phyloP scores from a whole-genome alignment of 1,284 basidiomycete genomes.

The Pseudomicrostroma phylloplanum region DNA sequence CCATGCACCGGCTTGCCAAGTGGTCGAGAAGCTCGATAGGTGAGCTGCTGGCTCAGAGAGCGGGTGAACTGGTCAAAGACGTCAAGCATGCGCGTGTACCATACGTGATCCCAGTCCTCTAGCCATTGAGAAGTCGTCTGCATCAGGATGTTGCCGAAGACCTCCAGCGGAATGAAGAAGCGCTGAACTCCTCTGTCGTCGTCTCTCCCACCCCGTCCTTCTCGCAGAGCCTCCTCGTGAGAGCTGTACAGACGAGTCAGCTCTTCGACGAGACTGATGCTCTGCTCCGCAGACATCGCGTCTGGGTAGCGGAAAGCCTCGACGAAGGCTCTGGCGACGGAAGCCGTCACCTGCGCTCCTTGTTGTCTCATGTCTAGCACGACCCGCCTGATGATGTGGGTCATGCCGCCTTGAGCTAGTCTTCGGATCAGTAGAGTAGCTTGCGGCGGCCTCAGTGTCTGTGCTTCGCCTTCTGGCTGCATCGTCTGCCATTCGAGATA shows the following conservation, averaged over 20 bases:
- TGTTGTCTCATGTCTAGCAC: background rate
- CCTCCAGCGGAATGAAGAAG: background rate
- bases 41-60: background rate
- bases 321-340: background rate
- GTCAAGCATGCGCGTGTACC: background rate
- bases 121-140: background rate
- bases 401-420: background rate
- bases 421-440: background rate
- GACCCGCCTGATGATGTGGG: background rate
- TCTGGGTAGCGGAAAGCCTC: background rate
- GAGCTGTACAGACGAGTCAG: background rate
- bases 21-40: background rate
- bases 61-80: background rate
- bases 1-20: background rate
- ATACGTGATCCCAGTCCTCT: background rate
- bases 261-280: background rate
- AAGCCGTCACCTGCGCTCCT: background rate
- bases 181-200: background rate
- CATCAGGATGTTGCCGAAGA: background rate
- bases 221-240: background rate
- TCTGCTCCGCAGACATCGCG: background rate
- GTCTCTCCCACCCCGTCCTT: background rate
- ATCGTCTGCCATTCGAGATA: background rate
- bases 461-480: background rate
- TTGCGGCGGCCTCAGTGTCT: background rate